Evolutionary conservation across 179 eudicot genomes (phyloP).

Genomic region (Silene vulgaris): DNA sequence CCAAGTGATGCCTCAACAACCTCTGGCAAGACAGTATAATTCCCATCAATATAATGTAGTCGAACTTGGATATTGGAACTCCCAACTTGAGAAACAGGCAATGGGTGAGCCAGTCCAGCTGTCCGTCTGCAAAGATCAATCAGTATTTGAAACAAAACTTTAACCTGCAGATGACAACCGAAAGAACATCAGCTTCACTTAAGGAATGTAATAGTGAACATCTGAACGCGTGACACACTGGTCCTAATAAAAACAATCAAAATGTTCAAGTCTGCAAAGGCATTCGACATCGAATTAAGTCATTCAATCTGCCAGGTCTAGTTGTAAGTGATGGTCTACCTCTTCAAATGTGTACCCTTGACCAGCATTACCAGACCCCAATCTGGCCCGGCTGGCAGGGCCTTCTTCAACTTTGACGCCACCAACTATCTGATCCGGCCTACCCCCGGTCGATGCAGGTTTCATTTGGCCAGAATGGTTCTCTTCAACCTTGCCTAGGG

Average conservation of each 20-base stretch:
- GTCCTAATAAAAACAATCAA: neutral
- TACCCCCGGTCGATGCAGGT: constrained; percentile 38
- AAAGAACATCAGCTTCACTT: constrained; percentile 9
- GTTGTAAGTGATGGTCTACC: constrained; percentile 37
- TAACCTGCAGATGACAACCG: constrained; percentile 52
- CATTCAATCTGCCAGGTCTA: neutral
- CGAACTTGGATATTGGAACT: constrained; percentile 81
- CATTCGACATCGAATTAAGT: neutral
- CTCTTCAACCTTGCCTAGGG: constrained; percentile 65
- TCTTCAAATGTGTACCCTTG: constrained; percentile 96
- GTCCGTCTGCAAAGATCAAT: constrained; percentile 94
- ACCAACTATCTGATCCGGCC: constrained; percentile 48
- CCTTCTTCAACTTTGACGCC: constrained; percentile 78
- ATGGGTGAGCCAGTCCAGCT: constrained; percentile 65
- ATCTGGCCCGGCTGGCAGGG: constrained; percentile 54
- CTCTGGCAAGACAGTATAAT: constrained; percentile 88
- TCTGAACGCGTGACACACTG: neutral
- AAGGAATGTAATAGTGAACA: neutral
- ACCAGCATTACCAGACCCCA: constrained; percentile 96
- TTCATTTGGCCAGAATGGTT: constrained; percentile 44
- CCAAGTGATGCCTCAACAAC: constrained; percentile 98
- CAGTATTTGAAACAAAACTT: constrained; percentile 78
- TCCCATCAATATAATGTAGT: constrained; percentile 87
- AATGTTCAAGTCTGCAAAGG: neutral
- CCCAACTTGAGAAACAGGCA: constrained; percentile 94